Conservation (phyloP, 805 yeast species). For the Kuraishia floccosa region DNA sequence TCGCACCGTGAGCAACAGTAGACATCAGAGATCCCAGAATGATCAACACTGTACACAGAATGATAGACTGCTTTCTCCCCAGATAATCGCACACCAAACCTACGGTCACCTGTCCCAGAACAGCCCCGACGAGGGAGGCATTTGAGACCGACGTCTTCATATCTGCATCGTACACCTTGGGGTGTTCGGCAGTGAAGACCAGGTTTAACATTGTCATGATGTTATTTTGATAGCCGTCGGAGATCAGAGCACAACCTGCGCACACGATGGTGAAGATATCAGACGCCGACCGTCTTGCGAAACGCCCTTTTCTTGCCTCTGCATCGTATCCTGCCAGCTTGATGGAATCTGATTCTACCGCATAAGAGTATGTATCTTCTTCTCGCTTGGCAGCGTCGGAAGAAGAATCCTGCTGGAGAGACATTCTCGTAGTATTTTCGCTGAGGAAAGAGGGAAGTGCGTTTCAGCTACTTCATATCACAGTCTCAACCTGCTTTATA, state of each 20-base stretch:
- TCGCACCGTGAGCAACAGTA: constrained; percentile 56
- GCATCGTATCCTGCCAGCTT: constrained; percentile 10
- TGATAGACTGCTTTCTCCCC: constrained; percentile 64
- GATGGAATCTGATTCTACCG: not conserved
- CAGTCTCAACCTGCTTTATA: too few species aligned
- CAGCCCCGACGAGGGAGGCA: constrained; percentile 57
- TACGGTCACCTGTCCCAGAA: constrained; percentile 56
- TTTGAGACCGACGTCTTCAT: constrained; percentile 60
- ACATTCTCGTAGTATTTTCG: too few species aligned
- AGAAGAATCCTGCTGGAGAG: too few species aligned
- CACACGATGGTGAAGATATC: constrained; percentile 40
- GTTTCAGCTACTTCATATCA: too few species aligned
- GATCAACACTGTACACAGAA: constrained; percentile 48
- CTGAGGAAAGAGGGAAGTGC: too few species aligned
- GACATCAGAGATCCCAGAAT: constrained; percentile 56
- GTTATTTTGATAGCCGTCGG: constrained; percentile 71
- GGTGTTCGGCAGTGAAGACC: constrained; percentile 37
- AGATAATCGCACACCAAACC: constrained; percentile 56
- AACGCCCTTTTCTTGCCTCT: constrained; percentile 8
- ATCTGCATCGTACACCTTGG: constrained; percentile 25
- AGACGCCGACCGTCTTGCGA: constrained; percentile 14
- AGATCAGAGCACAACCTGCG: constrained; percentile 65
- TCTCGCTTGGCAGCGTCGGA: too few species aligned
- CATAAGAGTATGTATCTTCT: too few species aligned
- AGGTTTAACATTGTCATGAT: constrained; percentile 61